Evolutionary conservation across 192 early-diverging fungal species (phyloP).

Genomic region (Mortierella alpina): DNA sequence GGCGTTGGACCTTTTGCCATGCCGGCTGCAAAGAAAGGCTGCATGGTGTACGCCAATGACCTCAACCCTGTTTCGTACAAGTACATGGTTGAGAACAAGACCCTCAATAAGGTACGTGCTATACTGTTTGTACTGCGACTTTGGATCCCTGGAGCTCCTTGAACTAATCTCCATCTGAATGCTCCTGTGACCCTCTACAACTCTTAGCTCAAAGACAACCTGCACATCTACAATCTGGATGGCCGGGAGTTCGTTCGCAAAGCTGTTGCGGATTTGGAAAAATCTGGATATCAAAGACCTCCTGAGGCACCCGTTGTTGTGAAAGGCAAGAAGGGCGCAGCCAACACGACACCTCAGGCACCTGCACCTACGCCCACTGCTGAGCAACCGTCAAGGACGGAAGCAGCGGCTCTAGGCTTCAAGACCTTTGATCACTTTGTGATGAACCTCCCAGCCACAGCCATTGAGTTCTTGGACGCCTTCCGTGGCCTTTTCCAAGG

Average conservation of each 20-base stretch:
- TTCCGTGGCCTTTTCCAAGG: slow-evolving; percentile 84
- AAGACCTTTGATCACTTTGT: slow-evolving; percentile 93
- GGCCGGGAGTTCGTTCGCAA: slow-evolving; percentile 90
- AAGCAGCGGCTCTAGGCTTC: slow-evolving; percentile 27
- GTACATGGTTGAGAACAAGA: slow-evolving; percentile 85
- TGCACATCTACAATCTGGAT: slow-evolving; percentile 88
- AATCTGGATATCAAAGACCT: slow-evolving; percentile 35
- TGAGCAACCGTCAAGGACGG: slow-evolving; percentile 11
- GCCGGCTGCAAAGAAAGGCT: slow-evolving; percentile 87
- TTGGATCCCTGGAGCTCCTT: background rate
- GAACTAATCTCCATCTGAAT: background rate
- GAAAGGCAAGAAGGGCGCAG: slow-evolving; percentile 37
- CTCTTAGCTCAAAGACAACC: slow-evolving; percentile 67
- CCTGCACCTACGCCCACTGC: slow-evolving; percentile 31
- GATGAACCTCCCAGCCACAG: slow-evolving; percentile 98
- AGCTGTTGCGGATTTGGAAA: slow-evolving; percentile 74
- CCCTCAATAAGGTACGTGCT: slow-evolving; percentile 80
- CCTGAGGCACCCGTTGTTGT: slow-evolving; percentile 11
- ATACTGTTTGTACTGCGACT: background rate
- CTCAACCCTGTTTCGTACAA: slow-evolving; percentile 92
- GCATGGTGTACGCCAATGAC: slow-evolving; percentile 96
- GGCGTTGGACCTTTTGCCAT: slow-evolving; percentile 98
- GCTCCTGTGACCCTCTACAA: background rate
- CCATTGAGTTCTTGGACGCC: slow-evolving; percentile 95
- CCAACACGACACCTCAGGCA: slow-evolving; percentile 31